A percentile compares a stretch with the other conserved stretches of the same genome.
Evolutionary conservation across 2,329 filamentous ascomycete species (phyloP).

Genomic region (Nigrospora oryzae): DNA sequence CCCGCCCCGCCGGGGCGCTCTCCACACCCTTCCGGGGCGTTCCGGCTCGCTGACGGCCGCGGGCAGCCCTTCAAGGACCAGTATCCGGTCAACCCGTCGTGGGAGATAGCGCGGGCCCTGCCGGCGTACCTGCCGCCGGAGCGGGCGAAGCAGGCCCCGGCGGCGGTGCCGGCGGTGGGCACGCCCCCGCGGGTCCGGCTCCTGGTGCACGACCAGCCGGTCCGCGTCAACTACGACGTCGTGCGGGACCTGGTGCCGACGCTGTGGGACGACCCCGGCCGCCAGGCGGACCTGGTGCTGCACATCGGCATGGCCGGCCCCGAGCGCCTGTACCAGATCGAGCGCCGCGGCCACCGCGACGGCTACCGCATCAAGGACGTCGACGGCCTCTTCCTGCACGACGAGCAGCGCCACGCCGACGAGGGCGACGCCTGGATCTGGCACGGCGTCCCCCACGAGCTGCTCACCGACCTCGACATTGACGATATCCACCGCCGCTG

Average conservation of each 20-base stretch:
- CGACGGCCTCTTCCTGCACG: constrained; percentile 51
- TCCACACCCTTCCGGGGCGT: no score
- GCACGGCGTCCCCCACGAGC: constrained; percentile 43
- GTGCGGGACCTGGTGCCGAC: constrained; percentile 56
- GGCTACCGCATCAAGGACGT: constrained; percentile 65
- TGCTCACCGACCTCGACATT: constrained; percentile 49
- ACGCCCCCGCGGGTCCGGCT: constrained; percentile 46
- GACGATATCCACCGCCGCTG: constrained; percentile 49
- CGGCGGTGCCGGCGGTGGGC: constrained; percentile 5
- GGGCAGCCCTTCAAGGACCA: constrained; percentile 67
- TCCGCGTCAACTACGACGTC: constrained; percentile 63
- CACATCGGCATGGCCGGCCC: constrained; percentile 75
- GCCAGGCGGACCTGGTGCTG: constrained; percentile 50
- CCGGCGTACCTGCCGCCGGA: constrained; percentile 52
- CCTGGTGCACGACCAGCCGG: constrained; percentile 53
- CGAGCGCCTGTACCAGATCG: constrained; percentile 58
- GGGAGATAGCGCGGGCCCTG: constrained; percentile 65
- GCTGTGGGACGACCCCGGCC: constrained; percentile 44
- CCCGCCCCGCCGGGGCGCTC: no score
- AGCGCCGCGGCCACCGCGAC: constrained; percentile 61
- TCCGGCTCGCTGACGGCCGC: neutral
- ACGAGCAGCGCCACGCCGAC: constrained; percentile 28
- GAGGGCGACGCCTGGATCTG: constrained; percentile 42
- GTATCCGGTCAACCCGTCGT: constrained; percentile 70
- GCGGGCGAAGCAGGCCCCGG: constrained; percentile 30